Conservation (phyloP, 345 rosid species). For the Sonneratia caseolaris region DNA sequence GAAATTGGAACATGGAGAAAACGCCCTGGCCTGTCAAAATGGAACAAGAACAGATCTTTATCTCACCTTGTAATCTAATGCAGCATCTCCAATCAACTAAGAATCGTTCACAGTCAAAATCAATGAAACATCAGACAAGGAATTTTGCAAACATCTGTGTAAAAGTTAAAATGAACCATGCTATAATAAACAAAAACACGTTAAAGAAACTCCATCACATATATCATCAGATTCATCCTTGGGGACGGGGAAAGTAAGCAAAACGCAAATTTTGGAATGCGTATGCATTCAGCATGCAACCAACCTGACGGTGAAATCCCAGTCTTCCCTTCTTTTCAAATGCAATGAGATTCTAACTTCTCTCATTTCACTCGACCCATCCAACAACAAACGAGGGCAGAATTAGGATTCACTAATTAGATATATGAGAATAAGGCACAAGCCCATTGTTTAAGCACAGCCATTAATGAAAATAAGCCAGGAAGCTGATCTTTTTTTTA, state of each 20-base stretch:
- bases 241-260: neutral
- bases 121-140: neutral
- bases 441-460: neutral
- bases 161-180: neutral
- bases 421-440: too few species aligned
- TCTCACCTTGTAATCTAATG: neutral
- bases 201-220: neutral
- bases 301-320: neutral
- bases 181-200: neutral
- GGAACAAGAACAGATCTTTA: neutral
- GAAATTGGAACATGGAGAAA: conserved; percentile 22
- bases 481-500: neutral
- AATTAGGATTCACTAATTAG: neutral
- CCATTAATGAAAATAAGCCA: neutral
- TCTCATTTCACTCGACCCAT: neutral
- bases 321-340: neutral
- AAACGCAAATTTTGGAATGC: neutral
- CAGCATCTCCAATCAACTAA: neutral
- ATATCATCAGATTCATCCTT: neutral
- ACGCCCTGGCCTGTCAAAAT: conserved; percentile 30
- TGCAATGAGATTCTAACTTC: neutral
- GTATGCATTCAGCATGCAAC: neutral
- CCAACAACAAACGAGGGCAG: neutral
- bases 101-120: too few species aligned
- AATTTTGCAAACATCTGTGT: too few species aligned